Evolutionary conservation across 164 flowering plant genomes (phyloP).

Genomic region (Vitis labrusca): DNA sequence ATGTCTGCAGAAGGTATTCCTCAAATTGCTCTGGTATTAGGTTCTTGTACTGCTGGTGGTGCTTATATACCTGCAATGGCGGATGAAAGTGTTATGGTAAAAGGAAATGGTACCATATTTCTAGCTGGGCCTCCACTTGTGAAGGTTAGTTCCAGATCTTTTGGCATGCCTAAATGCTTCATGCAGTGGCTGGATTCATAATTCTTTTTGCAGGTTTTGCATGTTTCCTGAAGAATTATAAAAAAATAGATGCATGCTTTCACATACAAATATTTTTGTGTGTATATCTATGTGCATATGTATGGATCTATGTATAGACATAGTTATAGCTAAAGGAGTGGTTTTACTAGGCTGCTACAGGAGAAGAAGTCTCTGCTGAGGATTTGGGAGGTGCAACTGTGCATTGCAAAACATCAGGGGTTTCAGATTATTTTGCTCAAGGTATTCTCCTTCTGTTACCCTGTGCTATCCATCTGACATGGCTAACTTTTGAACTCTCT

Average conservation of each 20-base stretch:
- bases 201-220: neutral
- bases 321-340: conserved; percentile 12
- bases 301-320: neutral
- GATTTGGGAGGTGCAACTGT: conserved; percentile 91
- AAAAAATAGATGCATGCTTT: neutral
- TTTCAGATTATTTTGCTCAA: conserved; percentile 93
- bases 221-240: neutral
- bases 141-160: conserved; percentile 65
- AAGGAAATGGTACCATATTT: conserved; percentile 98
- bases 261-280: neutral
- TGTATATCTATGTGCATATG: neutral
- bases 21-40: conserved; percentile 90
- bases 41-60: conserved; percentile 99
- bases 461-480: neutral
- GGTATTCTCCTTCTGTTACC: conserved; percentile 40
- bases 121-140: conserved; percentile 98
- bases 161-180: neutral
- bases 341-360: conserved; percentile 87
- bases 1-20: conserved; percentile 94
- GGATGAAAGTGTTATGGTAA: conserved; percentile 97
- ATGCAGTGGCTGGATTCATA: neutral
- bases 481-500: neutral
- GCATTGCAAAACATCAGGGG: conserved; percentile 96
- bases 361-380: conserved; percentile 96
- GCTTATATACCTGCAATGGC: conserved; percentile 99